Conservation (phyloP, 2,329 filamentous ascomycete species). For the Pyricularia grisea region DNA sequence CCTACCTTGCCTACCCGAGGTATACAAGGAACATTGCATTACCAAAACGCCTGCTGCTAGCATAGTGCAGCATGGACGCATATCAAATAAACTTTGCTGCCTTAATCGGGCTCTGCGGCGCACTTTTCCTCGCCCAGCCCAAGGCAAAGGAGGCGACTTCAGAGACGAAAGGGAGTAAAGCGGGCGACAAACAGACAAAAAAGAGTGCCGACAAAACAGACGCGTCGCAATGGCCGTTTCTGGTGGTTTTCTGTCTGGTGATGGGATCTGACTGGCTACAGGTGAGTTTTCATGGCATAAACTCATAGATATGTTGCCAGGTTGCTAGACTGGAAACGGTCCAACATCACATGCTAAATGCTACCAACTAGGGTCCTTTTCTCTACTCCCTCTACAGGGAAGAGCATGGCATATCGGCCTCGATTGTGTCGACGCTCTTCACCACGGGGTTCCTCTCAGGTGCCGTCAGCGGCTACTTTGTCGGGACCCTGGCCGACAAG, state of each 20-base stretch:
- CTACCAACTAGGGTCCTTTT: constrained; percentile 18
- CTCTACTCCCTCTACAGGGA: constrained; percentile 26
- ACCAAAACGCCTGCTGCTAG: neutral
- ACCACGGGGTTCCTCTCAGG: constrained; percentile 33
- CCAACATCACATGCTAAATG: neutral
- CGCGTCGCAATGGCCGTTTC: constrained; percentile 22
- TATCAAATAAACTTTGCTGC: constrained; percentile 24
- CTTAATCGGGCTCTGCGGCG: constrained; percentile 22
- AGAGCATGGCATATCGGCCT: constrained; percentile 18
- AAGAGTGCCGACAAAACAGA: neutral
- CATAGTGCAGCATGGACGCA: constrained; percentile 14
- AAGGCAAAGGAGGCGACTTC: neutral
- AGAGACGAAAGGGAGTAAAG: neutral
- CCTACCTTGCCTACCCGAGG: too few species aligned
- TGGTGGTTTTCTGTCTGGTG: constrained; percentile 35
- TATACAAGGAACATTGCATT: neutral
- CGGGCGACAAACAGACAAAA: neutral
- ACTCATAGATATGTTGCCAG: neutral
- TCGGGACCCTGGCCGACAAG: constrained; percentile 37
- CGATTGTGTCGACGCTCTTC: constrained; percentile 28
- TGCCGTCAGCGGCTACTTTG: constrained; percentile 32
- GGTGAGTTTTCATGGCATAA: constrained; percentile 16
- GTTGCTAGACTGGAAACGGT: too few species aligned
- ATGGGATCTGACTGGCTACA: constrained; percentile 44
- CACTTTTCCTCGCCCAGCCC: constrained; percentile 14